Evolutionary conservation across 176 grass and related monocot species (phyloP).

Genomic region (Hyparrhenia diplandra): DNA sequence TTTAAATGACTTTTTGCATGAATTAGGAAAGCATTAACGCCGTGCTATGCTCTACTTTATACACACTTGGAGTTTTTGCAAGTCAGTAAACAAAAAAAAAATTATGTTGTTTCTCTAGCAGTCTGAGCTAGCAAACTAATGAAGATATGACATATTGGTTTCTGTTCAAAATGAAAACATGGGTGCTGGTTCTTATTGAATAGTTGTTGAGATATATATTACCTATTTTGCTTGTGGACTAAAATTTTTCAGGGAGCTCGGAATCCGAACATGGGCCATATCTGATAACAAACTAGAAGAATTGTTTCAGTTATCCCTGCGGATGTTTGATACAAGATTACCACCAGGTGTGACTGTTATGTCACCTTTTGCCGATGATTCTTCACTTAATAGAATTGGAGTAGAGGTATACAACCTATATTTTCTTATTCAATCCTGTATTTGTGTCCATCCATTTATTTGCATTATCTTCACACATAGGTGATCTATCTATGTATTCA

Average conservation of each 20-base stretch:
- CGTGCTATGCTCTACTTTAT: neutral
- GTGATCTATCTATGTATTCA: neutral
- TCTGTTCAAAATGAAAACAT: neutral
- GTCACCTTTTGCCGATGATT: conserved; percentile 79
- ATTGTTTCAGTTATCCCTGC: conserved; percentile 58
- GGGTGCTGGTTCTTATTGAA: neutral
- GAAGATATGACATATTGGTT: neutral
- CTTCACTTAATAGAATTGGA: conserved; percentile 67
- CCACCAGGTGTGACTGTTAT: conserved; percentile 79
- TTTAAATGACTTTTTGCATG: neutral
- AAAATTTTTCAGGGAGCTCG: conserved; percentile 69
- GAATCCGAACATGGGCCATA: conserved; percentile 63
- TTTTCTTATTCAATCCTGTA: neutral
- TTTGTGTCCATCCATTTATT: conserved; percentile 1
- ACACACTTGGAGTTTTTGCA: neutral
- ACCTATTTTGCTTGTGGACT: neutral
- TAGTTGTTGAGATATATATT: neutral
- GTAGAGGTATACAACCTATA: conserved; percentile 54
- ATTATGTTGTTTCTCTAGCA: neutral
- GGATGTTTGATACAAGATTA: conserved; percentile 96
- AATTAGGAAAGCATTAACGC: neutral
- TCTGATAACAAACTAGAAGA: conserved; percentile 63
- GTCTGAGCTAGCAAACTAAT: conserved; percentile 1
- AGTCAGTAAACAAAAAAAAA: neutral
- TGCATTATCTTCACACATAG: neutral